phyloP scores from a whole-genome alignment of 768 basidiomycete genomes.

The Trametes gibbosa region DNA sequence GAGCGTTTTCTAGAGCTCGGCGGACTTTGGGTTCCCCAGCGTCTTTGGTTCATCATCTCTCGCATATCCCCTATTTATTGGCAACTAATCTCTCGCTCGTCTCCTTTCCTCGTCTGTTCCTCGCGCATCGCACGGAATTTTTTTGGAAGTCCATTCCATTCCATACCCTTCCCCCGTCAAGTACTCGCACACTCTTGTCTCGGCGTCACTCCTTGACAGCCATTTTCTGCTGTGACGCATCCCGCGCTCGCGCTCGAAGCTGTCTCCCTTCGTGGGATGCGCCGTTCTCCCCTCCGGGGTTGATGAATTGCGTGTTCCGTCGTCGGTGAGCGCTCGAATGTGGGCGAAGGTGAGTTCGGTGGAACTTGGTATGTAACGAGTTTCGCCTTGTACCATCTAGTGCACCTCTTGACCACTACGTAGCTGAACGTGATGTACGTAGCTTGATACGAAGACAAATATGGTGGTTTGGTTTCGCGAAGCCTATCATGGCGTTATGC shows the following conservation, averaged over 20 bases:
- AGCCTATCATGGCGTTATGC: neutral
- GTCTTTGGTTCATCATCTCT: constrained; percentile 16
- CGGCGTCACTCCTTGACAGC: neutral
- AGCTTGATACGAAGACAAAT: neutral
- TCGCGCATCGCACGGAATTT: neutral
- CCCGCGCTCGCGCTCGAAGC: constrained; percentile 24
- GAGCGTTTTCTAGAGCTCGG: constrained; percentile 26
- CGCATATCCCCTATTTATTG: constrained; percentile 16
- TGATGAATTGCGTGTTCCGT: constrained; percentile 39
- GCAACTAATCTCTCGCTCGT: neutral
- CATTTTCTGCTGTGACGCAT: neutral
- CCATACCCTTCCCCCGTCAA: neutral
- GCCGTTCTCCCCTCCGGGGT: constrained; percentile 46
- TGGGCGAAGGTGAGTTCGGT: neutral
- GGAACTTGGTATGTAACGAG: neutral
- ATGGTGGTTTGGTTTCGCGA: constrained; percentile 1
- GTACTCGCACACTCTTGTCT: neutral
- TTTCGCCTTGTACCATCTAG: neutral
- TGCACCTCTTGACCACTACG: neutral
- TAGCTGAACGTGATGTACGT: constrained; percentile 13
- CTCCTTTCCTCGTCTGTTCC: constrained; percentile 12
- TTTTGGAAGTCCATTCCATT: neutral
- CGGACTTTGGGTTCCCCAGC: constrained; percentile 2
- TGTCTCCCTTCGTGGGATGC: constrained; percentile 29
- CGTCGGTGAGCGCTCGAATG: constrained; percentile 47